Percentiles rank a stretch among this genome's conserved stretches.
These are phyloP conservation scores for Ophiostoma montium DNA, from an alignment of 2,329 filamentous ascomycete species.

Conservation along the genomic window DNA sequence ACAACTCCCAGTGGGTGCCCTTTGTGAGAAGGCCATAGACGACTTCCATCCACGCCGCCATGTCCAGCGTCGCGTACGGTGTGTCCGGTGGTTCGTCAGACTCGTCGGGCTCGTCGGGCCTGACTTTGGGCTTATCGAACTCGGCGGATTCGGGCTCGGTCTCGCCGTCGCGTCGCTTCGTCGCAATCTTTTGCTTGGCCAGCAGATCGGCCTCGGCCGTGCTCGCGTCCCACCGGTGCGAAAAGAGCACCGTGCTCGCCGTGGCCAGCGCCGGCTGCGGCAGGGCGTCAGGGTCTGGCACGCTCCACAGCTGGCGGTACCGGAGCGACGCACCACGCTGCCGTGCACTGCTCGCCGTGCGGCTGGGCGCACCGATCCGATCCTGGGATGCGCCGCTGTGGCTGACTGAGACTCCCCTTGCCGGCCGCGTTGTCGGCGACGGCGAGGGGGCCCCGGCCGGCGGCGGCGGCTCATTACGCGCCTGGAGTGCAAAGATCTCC, in stretches of 20 bases:
- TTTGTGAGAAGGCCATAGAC: slow-evolving; percentile 60
- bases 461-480: slow-evolving; percentile 10
- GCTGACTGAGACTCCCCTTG: slow-evolving; percentile 35
- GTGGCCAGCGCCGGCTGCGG: slow-evolving; percentile 31
- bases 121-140: not conserved
- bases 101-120: not conserved
- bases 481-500: slow-evolving; percentile 23
- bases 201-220: slow-evolving; percentile 5
- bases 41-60: slow-evolving; percentile 61
- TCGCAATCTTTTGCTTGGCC: not conserved
- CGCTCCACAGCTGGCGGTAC: slow-evolving; percentile 42
- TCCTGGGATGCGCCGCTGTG: not conserved
- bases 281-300: slow-evolving; percentile 41
- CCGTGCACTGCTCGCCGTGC: slow-evolving; percentile 28
- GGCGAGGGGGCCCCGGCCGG: slow-evolving; percentile 19
- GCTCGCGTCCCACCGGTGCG: slow-evolving; percentile 17
- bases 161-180: slow-evolving; percentile 4
- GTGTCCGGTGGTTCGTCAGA: not conserved
- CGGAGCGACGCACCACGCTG: slow-evolving; percentile 16
- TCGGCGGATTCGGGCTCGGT: not conserved
- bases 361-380: slow-evolving; percentile 17
- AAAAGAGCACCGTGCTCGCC: slow-evolving; percentile 38
- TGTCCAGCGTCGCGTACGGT: slow-evolving; percentile 30
- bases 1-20: slow-evolving; percentile 78
- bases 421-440: slow-evolving; percentile 16